Evolutionary conservation across 768 basidiomycete species (phyloP), one percentile per base, ranked within the genome.

Genomic region (Lyophyllum decastes): DNA sequence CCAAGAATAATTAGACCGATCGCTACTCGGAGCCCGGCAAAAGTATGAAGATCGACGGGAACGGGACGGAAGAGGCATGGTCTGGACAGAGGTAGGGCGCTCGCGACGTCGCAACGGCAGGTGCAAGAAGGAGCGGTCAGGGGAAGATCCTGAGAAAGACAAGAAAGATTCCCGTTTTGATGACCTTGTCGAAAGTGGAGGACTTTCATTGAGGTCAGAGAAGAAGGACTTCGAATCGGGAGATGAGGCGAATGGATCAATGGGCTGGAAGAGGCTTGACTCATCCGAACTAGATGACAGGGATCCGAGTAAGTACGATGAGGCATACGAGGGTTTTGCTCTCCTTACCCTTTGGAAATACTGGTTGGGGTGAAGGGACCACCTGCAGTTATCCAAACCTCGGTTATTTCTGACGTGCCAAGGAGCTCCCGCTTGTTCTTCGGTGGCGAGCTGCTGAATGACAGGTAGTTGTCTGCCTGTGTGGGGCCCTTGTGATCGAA

Each of bases 221-320:
- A 80, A 81, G 61, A 78, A 75, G 10, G 82, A 76, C 49, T 70
- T 74, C 21, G 80, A 75, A 54, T 74, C 66, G 0, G 76, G 74
- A 2, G 75, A 74, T 2, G 79, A 69, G 14, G 70, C 66, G 54
- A 78, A 78, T 2, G 76, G 76, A 49, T 83, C 80, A 4, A 77
- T 66, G 17, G 70, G 41, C 24, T 64, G 58, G 54, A 57, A 67
- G 27, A 63, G 24, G 9, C 38, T 54, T 2, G 50, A 53, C 8
- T 64, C 60, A 44, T 68, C 57, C 43, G 59, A 57, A 27, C 64
- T 64, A 45, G 34, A 33, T n/a, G 40, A 38, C 30, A 46, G 27
- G 41, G 33, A 51, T 56, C 6, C 57, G 47, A 21, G 41, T 55
- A 6, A 51, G 49, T 43, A 27, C 38, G 8, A 52, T 30, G 26